A percentile compares a stretch with the other conserved stretches of the same genome.
These are phyloP conservation scores for Amylostereum chailletii DNA, from an alignment of 1,284 basidiomycete genomes.

Conservation along the genomic window DNA sequence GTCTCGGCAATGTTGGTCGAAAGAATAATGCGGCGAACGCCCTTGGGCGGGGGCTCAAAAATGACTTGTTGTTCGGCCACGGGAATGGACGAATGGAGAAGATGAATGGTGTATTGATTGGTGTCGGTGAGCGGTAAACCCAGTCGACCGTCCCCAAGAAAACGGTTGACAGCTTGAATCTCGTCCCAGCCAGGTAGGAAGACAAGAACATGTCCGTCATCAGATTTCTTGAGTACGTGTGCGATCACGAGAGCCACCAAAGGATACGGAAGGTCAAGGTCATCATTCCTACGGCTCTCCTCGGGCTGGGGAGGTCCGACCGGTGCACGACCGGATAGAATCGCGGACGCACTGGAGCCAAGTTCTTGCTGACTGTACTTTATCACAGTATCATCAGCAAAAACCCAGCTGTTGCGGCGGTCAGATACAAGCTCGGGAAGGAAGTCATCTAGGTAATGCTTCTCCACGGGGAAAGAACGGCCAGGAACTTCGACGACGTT, in stretches of 20 bases:
- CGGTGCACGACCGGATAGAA: constrained; percentile 5
- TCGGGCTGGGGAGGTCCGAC: not conserved
- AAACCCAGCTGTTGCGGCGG: constrained; percentile 52
- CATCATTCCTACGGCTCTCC: constrained; percentile 35
- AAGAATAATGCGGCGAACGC: constrained; percentile 83
- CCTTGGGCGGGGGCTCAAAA: constrained; percentile 72
- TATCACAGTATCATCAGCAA: constrained; percentile 65
- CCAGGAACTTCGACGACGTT: constrained; percentile 86
- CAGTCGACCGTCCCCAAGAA: constrained; percentile 50
- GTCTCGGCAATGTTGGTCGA: constrained; percentile 97
- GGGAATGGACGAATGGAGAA: constrained; percentile 89
- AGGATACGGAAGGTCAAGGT: constrained; percentile 78
- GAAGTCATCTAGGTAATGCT: constrained; percentile 80
- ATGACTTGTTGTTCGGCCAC: constrained; percentile 87
- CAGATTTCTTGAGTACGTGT: constrained; percentile 67
- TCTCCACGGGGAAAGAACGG: constrained; percentile 83
- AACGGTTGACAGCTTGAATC: constrained; percentile 73
- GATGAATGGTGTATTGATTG: constrained; percentile 67
- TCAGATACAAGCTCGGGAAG: constrained; percentile 41
- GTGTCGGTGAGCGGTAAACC: constrained; percentile 56
- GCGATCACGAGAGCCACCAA: constrained; percentile 80
- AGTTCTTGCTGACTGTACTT: constrained; percentile 76
- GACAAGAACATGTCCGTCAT: constrained; percentile 86
- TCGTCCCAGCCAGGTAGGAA: constrained; percentile 94
- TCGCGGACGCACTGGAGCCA: constrained; percentile 23